These are phyloP conservation scores for Ogataea thermomethanolica DNA, from an alignment of 805 yeast species.

Conservation along the genomic window DNA sequence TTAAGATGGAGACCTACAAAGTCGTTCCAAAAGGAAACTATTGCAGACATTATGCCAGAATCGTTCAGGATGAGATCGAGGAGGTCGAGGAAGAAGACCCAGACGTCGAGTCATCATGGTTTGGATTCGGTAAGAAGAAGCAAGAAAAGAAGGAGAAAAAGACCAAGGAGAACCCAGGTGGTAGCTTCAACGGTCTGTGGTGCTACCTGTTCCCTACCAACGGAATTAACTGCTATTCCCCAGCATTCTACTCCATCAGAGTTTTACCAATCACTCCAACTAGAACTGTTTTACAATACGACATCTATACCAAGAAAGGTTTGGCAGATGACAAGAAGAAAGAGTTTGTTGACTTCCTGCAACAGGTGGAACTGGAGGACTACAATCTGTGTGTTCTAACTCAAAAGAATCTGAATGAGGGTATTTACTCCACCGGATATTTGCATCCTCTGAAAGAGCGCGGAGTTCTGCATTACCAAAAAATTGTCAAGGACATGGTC, in stretches of 20 bases:
- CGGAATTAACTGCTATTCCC: slow-evolving; percentile 62
- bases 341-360: slow-evolving; percentile 62
- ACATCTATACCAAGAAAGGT: slow-evolving; percentile 60
- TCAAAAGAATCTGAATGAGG: slow-evolving; percentile 59
- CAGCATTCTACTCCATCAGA: slow-evolving; percentile 63
- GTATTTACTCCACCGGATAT: slow-evolving; percentile 55
- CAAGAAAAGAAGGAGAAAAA: slow-evolving; percentile 20
- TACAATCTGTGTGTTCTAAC: slow-evolving; percentile 57
- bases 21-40: slow-evolving; percentile 57
- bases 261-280: slow-evolving; percentile 53
- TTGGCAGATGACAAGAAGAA: slow-evolving; percentile 48
- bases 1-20: slow-evolving; percentile 61
- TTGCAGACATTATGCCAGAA: slow-evolving; percentile 59
- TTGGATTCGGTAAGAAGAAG: slow-evolving; percentile 44
- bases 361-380: slow-evolving; percentile 60
- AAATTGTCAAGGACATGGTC: slow-evolving; percentile 54
- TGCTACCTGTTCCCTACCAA: slow-evolving; percentile 57
- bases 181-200: slow-evolving; percentile 61
- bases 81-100: slow-evolving; percentile 31
- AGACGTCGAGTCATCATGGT: slow-evolving; percentile 45
- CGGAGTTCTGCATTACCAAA: slow-evolving; percentile 58
- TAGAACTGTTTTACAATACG: slow-evolving; percentile 57
- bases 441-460: slow-evolving; percentile 57
- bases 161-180: slow-evolving; percentile 51
- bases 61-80: slow-evolving; percentile 38